Evolutionary conservation across 192 early-diverging fungal species (phyloP), one percentile per base, ranked within the genome.

Genomic region (Backusella westeae): DNA sequence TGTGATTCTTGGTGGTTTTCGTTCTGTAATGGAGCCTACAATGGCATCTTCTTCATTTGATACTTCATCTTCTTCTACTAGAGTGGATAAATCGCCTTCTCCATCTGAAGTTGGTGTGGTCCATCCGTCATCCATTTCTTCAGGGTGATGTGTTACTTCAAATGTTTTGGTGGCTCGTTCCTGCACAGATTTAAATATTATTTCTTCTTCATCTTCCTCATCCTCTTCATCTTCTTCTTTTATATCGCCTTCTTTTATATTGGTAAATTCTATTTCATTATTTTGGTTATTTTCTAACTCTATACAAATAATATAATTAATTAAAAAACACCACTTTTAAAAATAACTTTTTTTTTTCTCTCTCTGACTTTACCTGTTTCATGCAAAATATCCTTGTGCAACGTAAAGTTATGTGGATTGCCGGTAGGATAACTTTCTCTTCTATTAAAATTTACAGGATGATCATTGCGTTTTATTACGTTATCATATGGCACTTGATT

Each of bases 41-140:
- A 77, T 69, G n/a, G n/a, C 76, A 41, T 77, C 76, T 34, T 77
- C 76, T 34, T 68, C 67, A 49, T 69, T 69, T 32, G 29, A 39
- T 34, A 7, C 66, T 10, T 34, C 32, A 14, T 76, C 75, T 38
- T 70, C 46, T n/a, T 77, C 76, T 26, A 65, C 69, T 12, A 38
- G 38, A 19, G 38, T 35, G 8, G 14, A 9, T 19, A 44, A n/a
- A 8, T 68, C 66, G 7, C 17, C 29, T 10, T 68, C 68, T 3
- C 36, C 67, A 3, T 76, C 75, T 29, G 42, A 42, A 19, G 29
- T 56, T 3, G 41, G 39, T 8, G 21, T 44, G 7, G 21, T 73
- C 69, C 67, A 26, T 34, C 49, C 39, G 17, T 56, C 75, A 36
- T 76, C 21, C 0, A 26, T 34, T 36, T 76, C 63, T 39, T 46